Percentiles rank a stretch among this genome's conserved stretches.
phyloP scores from a whole-genome alignment of 2,329 filamentous ascomycete species.

The Domatiomyces globalis region DNA sequence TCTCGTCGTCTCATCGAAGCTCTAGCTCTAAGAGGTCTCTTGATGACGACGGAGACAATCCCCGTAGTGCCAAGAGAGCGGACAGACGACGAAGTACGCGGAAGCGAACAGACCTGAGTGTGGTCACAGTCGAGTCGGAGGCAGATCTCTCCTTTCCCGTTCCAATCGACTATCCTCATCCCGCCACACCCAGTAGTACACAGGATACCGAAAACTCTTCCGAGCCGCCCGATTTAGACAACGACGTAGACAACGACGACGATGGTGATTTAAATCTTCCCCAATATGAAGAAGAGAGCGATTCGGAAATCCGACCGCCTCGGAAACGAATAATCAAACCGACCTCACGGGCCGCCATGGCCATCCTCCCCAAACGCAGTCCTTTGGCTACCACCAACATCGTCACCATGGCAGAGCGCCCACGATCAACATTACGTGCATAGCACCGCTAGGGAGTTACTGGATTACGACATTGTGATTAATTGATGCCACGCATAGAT shows the following conservation, averaged over 20 bases:
- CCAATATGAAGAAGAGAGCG: background rate
- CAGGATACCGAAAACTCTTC: constrained; percentile 15
- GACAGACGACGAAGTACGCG: constrained; percentile 14
- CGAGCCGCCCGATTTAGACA: constrained; percentile 6
- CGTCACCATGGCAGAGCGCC: constrained; percentile 8
- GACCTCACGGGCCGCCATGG: background rate
- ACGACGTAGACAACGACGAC: background rate
- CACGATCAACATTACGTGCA: constrained; percentile 16
- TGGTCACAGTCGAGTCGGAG: constrained; percentile 7
- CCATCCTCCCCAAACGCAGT: background rate
- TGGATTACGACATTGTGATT: background rate
- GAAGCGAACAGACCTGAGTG: constrained; percentile 9
- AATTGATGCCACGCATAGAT: background rate
- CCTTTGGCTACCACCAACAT: background rate
- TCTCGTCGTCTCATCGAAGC: constrained; percentile 18
- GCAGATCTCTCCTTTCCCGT: constrained; percentile 6
- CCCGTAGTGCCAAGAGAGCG: constrained; percentile 15
- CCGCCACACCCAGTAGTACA: constrained; percentile 14
- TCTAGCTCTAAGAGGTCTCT: constrained; percentile 19
- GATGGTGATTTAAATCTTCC: background rate
- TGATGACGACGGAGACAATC: constrained; percentile 17
- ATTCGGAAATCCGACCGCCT: background rate
- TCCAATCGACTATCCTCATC: constrained; percentile 4
- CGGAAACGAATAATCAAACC: background rate
- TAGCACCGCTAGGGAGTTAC: constrained; percentile 3